These are phyloP conservation scores for Pythium sukuiense DNA, from an alignment of 352 stramenopile genomes.

Conservation along the genomic window DNA sequence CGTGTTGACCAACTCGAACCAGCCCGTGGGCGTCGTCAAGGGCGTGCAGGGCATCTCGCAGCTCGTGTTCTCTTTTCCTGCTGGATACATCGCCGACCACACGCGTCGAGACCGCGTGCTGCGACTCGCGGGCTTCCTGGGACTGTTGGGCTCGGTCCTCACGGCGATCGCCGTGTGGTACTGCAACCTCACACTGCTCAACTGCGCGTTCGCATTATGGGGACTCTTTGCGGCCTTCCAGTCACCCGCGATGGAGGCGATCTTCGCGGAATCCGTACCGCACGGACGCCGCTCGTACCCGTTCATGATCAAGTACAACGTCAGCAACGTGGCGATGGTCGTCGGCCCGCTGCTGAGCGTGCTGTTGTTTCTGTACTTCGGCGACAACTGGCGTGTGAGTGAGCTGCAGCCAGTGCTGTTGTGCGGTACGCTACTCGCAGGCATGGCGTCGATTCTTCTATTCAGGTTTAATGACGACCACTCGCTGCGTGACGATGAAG, in stretches of 20 bases:
- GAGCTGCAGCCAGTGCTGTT: slow-evolving; percentile 61
- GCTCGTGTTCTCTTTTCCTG: slow-evolving; percentile 72
- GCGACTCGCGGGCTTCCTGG: slow-evolving; percentile 52
- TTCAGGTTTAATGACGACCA: slow-evolving; percentile 72
- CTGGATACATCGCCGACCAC: slow-evolving; percentile 64
- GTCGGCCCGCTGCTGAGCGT: slow-evolving; percentile 57
- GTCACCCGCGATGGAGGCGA: slow-evolving; percentile 68
- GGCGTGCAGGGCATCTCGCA: slow-evolving; percentile 82
- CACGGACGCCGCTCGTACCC: slow-evolving; percentile 63
- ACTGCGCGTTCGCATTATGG: slow-evolving; percentile 71
- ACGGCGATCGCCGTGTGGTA: slow-evolving; percentile 57
- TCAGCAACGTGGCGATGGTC: slow-evolving; percentile 71
- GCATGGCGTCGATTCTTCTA: slow-evolving; percentile 44
- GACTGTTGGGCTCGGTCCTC: slow-evolving; percentile 43
- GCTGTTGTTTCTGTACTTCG: slow-evolving; percentile 61
- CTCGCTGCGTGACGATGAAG: slow-evolving; percentile 39
- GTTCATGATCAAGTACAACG: slow-evolving; percentile 86
- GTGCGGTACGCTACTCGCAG: slow-evolving; percentile 50
- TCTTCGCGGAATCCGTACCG: slow-evolving; percentile 77
- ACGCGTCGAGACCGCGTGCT: slow-evolving; percentile 74
- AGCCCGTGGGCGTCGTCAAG: slow-evolving; percentile 82
- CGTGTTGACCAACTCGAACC: slow-evolving; percentile 59
- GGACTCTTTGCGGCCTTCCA: slow-evolving; percentile 70
- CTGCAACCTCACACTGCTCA: slow-evolving; percentile 44
- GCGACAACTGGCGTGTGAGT: slow-evolving; percentile 59